Base-by-base conservation (phyloP, 2,329 filamentous ascomycete genomes). In the Graphilbum fragrans region DNA sequence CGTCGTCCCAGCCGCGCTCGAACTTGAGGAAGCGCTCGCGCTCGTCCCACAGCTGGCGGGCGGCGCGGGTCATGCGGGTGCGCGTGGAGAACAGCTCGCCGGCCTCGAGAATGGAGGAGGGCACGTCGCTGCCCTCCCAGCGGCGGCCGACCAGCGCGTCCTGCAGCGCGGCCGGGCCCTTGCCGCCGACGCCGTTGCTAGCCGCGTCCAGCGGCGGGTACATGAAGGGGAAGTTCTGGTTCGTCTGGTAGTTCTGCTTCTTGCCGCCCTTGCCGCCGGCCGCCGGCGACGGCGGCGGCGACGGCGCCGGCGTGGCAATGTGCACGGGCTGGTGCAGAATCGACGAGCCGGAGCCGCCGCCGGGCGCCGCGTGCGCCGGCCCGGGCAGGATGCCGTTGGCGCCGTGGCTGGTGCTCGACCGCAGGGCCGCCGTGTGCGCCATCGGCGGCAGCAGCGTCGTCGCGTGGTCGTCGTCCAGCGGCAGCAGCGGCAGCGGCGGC, bases 191-290 rank as follows among this genome's bases (percentile, higher is more conserved):
- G 51, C 82, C 84, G 55, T 94, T 94, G 61, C 87, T 94, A 20
- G 78, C 81, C 47, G 80, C 81, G 59, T 95, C 90, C 17, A 95
- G 66, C 1, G 92, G 92, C 2, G 92, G 92, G 52, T 98, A 98
- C 64, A 98, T 79, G 55, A 98, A 96, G 0, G 92, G 92, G 49
- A 98, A 96, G 56, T 95, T 92, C 53, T 98, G 92, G 55, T 98
- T 98, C 0, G 92, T 98, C 59, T 98, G 92, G 54, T 98, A 98
- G 52, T 96, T 98, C 55, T 98, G 92, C 57, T 98, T 98, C 68
- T 98, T 98, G 1, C 83, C 88, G 40, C 84, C 86, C 59, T 96
- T 98, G 0, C 87, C 87, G 21, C 87, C 88, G 27, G 82, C 81
- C 10, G 68, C 72, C 1, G 92, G 92, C 1, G 90, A 95, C 1